Conservation (phyloP, 352 stramenopile species). For the Phytophthora pluvialis region DNA sequence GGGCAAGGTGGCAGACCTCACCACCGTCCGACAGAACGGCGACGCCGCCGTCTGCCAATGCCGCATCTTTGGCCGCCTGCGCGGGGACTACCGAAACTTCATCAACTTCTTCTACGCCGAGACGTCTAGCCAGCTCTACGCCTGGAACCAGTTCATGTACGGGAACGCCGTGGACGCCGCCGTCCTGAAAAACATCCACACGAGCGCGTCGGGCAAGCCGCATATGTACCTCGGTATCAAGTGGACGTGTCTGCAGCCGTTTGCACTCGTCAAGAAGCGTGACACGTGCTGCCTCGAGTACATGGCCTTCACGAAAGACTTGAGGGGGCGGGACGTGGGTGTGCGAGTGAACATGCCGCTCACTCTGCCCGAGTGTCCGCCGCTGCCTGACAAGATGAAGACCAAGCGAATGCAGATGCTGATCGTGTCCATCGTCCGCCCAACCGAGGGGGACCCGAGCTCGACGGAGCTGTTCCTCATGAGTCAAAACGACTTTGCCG, state of each 20-base stretch:
- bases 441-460: constrained; percentile 27
- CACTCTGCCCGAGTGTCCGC: constrained; percentile 60
- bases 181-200: constrained; percentile 74
- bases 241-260: constrained; percentile 69
- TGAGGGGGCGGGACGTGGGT: constrained; percentile 57
- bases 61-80: constrained; percentile 62
- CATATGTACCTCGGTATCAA: constrained; percentile 81
- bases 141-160: constrained; percentile 71
- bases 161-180: constrained; percentile 62
- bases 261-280: constrained; percentile 61
- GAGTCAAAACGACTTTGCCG: constrained; percentile 56
- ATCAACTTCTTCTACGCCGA: constrained; percentile 76
- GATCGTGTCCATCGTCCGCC: constrained; percentile 56
- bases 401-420: constrained; percentile 57
- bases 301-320: constrained; percentile 69
- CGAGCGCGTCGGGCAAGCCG: constrained; percentile 40
- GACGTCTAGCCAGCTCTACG: constrained; percentile 57
- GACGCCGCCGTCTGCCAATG: constrained; percentile 34
- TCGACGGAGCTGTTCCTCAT: constrained; percentile 61
- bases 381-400: constrained; percentile 49
- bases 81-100: constrained; percentile 62
- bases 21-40: constrained; percentile 28
- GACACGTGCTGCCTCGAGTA: constrained; percentile 80
- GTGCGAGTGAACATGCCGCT: constrained; percentile 67
- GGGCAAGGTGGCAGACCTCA: constrained; percentile 37